phyloP scores from a whole-genome alignment of 176 grass and related monocot species.

The Lolium rigidum region DNA sequence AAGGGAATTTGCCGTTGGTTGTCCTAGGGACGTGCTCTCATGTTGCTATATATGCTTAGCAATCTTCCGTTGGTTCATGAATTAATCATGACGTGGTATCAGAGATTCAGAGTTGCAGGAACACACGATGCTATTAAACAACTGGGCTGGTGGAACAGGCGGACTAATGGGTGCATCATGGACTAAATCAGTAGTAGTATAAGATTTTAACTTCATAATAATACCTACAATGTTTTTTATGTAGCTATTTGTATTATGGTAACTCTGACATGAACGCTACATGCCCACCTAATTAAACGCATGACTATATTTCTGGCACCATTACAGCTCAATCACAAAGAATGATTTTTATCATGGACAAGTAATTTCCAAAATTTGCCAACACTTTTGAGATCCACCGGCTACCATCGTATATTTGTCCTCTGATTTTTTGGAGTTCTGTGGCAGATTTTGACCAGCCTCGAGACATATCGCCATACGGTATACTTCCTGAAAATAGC shows the following conservation, averaged over 20 bases:
- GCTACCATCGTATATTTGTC: not conserved
- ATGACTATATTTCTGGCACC: not conserved
- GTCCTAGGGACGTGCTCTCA: slow-evolving; percentile 25
- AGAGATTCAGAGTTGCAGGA: not conserved
- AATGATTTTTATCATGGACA: slow-evolving; percentile 7
- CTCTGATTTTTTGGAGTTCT: not conserved
- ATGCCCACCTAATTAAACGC: not conserved
- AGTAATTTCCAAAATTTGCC: not conserved
- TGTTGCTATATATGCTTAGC: slow-evolving; percentile 30
- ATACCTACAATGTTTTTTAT: too few relatives aligned
- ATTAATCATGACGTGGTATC: slow-evolving; percentile 28
- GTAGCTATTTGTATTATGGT: not conserved
- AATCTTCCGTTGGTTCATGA: slow-evolving; percentile 19
- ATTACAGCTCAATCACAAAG: not conserved
- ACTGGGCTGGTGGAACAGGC: not conserved
- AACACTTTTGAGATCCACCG: not conserved
- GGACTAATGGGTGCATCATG: slow-evolving; percentile 3
- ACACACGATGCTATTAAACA: slow-evolving; percentile 23
- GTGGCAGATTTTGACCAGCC: slow-evolving; percentile 78
- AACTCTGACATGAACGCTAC: not conserved
- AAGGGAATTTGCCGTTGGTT: not conserved
- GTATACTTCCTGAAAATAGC: slow-evolving; percentile 59
- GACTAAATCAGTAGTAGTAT: slow-evolving; percentile 5
- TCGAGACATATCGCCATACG: slow-evolving; percentile 64
- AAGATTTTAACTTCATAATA: not conserved